A percentile compares a stretch with the other conserved stretches of the same genome.
Conservation (phyloP, 805 yeast genomes). For the Starmerella vitae region DNA sequence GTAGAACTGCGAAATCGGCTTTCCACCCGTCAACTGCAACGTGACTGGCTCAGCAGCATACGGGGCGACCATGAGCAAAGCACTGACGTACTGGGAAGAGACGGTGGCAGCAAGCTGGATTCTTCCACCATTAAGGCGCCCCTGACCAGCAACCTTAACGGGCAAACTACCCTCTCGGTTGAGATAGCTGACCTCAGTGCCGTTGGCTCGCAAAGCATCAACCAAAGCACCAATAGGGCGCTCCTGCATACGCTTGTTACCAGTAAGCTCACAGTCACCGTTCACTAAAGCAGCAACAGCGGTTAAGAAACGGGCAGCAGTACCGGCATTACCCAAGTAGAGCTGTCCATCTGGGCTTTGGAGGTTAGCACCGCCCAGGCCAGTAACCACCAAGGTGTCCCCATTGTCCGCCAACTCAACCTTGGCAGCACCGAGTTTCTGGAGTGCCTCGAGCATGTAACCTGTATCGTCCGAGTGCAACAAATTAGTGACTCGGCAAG, state of each 20-base stretch:
- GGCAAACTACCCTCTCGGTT: constrained; percentile 79
- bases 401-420: constrained; percentile 79
- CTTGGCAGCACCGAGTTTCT: constrained; percentile 65
- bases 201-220: constrained; percentile 74
- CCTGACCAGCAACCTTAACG: constrained; percentile 42
- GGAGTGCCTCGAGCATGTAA: constrained; percentile 81
- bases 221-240: constrained; percentile 94
- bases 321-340: constrained; percentile 94
- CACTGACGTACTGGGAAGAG: constrained; percentile 94
- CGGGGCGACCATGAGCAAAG: constrained; percentile 94
- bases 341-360: constrained; percentile 45
- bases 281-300: constrained; percentile 52
- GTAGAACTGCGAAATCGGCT: constrained; percentile 89
- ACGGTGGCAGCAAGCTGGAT: constrained; percentile 92
- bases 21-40: constrained; percentile 81
- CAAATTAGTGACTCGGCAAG: constrained; percentile 68
- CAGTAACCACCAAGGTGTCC: constrained; percentile 69
- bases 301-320: constrained; percentile 89
- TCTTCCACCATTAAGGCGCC: constrained; percentile 72
- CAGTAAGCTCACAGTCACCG: constrained; percentile 57
- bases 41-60: constrained; percentile 83
- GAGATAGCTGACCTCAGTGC: constrained; percentile 57
- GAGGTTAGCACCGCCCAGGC: constrained; percentile 56
- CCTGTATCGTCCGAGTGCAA: constrained; percentile 94
- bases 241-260: constrained; percentile 94